Conservation (phyloP, 805 yeast species). For the Candida nanaspora region DNA sequence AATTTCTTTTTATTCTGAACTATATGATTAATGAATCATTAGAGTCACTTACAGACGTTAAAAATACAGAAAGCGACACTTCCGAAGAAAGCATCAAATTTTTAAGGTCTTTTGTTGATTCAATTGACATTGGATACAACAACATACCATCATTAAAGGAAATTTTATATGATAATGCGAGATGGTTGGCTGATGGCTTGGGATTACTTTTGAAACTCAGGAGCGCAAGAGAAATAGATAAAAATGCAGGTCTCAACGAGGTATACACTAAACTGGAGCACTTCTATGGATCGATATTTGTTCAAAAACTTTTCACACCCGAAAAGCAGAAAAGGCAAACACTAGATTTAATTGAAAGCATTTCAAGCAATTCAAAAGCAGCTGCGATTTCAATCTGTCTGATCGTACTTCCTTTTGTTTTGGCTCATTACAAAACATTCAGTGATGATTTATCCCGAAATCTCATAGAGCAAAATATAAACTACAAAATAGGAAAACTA, state of each 20-base stretch:
- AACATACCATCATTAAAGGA: slow-evolving; percentile 1
- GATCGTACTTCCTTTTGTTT: slow-evolving; percentile 20
- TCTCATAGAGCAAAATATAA: slow-evolving; percentile 5
- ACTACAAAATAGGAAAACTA: slow-evolving; percentile 4
- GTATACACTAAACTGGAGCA: background rate
- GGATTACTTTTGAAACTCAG: slow-evolving; percentile 2
- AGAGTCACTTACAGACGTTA: background rate
- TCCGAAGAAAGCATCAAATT: no score
- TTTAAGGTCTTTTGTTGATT: slow-evolving; percentile 4
- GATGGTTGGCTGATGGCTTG: slow-evolving; percentile 4
- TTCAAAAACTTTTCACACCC: slow-evolving; percentile 4
- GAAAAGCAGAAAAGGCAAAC: background rate
- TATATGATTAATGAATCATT: slow-evolving; percentile 8
- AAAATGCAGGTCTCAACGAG: background rate
- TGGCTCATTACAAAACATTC: slow-evolving; percentile 22
- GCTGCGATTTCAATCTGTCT: slow-evolving; percentile 6
- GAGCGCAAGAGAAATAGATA: background rate
- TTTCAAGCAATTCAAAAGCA: slow-evolving; percentile 1
- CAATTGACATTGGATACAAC: background rate
- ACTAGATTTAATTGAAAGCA: slow-evolving; percentile 4
- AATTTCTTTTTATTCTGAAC: slow-evolving; percentile 24
- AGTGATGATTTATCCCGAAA: slow-evolving; percentile 1
- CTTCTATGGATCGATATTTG: slow-evolving; percentile 4
- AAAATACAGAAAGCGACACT: no score
- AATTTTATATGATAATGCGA: slow-evolving; percentile 3